Percentiles rank a stretch among this genome's conserved stretches.
Conservation (phyloP, 176 grass and related monocot genomes). For the Eragrostis nindensis region DNA sequence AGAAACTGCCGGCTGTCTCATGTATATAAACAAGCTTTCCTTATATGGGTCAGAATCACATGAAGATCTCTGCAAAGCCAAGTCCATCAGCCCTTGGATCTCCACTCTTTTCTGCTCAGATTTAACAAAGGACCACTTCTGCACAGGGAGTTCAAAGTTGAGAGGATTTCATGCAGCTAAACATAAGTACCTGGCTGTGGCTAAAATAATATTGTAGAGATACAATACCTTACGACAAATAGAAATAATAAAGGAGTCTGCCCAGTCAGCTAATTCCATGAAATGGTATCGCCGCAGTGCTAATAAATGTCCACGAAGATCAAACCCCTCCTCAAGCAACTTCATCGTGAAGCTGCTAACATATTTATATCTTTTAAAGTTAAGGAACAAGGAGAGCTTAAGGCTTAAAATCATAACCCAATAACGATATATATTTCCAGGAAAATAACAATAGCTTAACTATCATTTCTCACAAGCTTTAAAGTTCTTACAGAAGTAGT, state of each 20-base stretch:
- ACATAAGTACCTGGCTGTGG: slow-evolving; percentile 5
- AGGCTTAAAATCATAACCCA: slow-evolving; percentile 7
- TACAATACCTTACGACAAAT: slow-evolving; percentile 73
- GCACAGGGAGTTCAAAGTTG: slow-evolving; percentile 30
- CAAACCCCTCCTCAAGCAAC: slow-evolving; percentile 95
- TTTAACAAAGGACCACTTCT: slow-evolving; percentile 78
- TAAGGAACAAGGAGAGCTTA: slow-evolving; percentile 39
- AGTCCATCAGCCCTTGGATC: slow-evolving; percentile 86
- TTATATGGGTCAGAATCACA: slow-evolving; percentile 83
- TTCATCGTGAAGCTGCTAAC: slow-evolving; percentile 96
- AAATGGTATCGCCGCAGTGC: slow-evolving; percentile 90
- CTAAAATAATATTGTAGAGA: slow-evolving; percentile 11
- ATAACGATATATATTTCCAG: not conserved
- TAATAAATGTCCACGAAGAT: slow-evolving; percentile 77
- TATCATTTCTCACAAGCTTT: slow-evolving; percentile 21
- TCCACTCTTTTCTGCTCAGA: slow-evolving; percentile 75
- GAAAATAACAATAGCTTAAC: not conserved
- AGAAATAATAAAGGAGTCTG: slow-evolving; percentile 77
- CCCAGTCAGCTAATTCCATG: slow-evolving; percentile 96
- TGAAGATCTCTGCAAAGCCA: slow-evolving; percentile 91
- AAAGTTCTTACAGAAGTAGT: slow-evolving; percentile 18
- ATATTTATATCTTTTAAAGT: slow-evolving; percentile 88
- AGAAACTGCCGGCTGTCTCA: slow-evolving; percentile 52
- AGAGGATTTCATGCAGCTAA: slow-evolving; percentile 26
- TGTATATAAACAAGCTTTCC: slow-evolving; percentile 82